Evolutionary conservation across 1,139 yeast genomes (phyloP), one percentile per base, ranked within the genome.

Genomic region (Nadsonia starkeyi-henricii): DNA sequence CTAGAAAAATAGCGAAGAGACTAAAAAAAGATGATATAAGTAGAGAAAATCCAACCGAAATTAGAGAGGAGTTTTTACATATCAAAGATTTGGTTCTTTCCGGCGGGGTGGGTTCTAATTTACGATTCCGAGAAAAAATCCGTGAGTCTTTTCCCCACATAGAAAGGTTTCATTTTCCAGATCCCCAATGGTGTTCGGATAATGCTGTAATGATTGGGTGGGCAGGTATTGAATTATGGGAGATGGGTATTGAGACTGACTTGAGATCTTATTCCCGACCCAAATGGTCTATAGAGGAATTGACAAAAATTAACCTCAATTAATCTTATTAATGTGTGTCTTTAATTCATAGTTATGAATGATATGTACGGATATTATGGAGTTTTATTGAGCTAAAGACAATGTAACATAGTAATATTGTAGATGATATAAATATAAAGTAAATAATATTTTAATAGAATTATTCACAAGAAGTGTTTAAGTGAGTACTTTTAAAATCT

Each of bases 141-240:
- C 59, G 60, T 43, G 55, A 58, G 0, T 67, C 70, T 20, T 59
- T 81, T 26, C 52, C 52, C 1, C 19, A 47, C 17, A 46, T 50
- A 20, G 41, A 19, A 8, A 12, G 17, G 4, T 33, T 33, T 52
- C 77, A 77, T 57, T 88, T 81, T 57, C 95, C 96, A 0, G 79
- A 76, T 28, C 69, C 79, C 7, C 67, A 73, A 5, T 69, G 89
- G 54, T 93, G 98, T 60, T 86, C 96, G 0, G 98, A 91, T 60
- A 93, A 91, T 64, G 96, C 97, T 0, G 76, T 88, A 1, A 91
- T 91, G 99, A 91, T 91, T 49, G 98, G 96, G 0, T 85, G 94
- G 78, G 95, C 97, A 0, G 98, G 96, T 0, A 84, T 89, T 13
- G 96, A 89, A 60, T 68, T 88, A 17, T 82, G 70, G 60, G 95